Conservation (phyloP, 805 yeast species). For the Ogataea methanolica region DNA sequence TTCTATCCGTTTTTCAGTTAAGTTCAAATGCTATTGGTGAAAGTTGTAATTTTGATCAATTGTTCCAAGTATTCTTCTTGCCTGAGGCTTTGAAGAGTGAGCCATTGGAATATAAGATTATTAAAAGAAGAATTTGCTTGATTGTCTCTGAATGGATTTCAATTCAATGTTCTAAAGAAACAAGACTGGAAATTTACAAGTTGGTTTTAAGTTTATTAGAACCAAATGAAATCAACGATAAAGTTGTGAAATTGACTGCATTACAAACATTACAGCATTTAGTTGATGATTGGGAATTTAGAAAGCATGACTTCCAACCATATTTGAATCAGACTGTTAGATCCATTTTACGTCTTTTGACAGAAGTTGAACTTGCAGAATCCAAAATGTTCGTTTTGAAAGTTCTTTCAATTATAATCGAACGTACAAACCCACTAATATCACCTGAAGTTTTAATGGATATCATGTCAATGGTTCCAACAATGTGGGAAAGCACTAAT, state of each 20-base stretch:
- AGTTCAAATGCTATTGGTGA: constrained; percentile 64
- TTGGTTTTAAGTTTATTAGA: constrained; percentile 44
- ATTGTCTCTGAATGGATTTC: constrained; percentile 80
- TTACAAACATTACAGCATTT: constrained; percentile 62
- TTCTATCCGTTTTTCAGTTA: constrained; percentile 77
- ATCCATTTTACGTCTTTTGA: constrained; percentile 46
- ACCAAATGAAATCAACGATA: constrained; percentile 49
- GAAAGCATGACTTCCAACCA: constrained; percentile 62
- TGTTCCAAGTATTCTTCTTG: constrained; percentile 56
- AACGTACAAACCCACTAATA: constrained; percentile 61
- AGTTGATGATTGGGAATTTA: constrained; percentile 85
- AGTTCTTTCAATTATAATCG: constrained; percentile 58
- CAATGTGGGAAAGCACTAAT: constrained; percentile 65
- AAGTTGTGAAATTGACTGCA: constrained; percentile 76
- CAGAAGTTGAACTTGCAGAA: constrained; percentile 56
- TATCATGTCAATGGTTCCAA: constrained; percentile 56
- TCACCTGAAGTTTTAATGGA: constrained; percentile 46
- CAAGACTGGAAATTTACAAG: constrained; percentile 54
- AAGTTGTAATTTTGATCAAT: constrained; percentile 61
- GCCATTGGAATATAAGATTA: constrained; percentile 50
- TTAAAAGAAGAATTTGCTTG: constrained; percentile 73
- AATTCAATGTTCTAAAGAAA: constrained; percentile 55
- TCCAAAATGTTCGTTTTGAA: constrained; percentile 71
- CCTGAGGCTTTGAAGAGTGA: constrained; percentile 54
- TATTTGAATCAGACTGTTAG: constrained; percentile 50